Conservation (phyloP, 805 yeast genomes). For the Zygoascus bituminiphila region DNA sequence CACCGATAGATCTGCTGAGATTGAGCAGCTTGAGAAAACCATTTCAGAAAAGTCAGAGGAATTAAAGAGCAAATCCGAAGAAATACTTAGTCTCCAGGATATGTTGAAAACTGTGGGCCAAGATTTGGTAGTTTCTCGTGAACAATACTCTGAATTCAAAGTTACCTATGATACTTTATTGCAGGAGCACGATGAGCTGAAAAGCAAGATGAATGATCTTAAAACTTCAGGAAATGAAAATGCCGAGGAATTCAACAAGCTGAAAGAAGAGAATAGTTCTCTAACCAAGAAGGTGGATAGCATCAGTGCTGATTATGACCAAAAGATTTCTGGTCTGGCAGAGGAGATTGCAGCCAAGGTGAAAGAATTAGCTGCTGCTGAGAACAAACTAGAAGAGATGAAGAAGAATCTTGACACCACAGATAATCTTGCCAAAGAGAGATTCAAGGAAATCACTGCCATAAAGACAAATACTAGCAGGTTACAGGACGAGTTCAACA, state of each 20-base stretch:
- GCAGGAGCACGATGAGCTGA: not conserved
- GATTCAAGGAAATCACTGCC: slow-evolving; percentile 32
- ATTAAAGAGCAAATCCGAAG: slow-evolving; percentile 34
- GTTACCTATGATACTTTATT: slow-evolving; percentile 2
- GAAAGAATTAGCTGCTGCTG: not conserved
- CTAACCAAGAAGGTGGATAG: not conserved
- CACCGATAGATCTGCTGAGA: not conserved
- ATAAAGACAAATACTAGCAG: not conserved
- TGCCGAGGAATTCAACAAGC: not conserved
- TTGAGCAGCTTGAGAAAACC: not conserved
- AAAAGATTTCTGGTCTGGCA: not conserved
- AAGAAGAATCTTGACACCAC: slow-evolving; percentile 20
- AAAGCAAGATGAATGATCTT: not conserved
- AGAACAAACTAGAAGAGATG: not conserved
- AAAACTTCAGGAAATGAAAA: not conserved
- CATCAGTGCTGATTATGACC: not conserved
- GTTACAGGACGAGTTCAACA: slow-evolving; percentile 2
- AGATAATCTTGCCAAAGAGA: slow-evolving; percentile 35
- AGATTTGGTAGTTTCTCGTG: slow-evolving; percentile 5
- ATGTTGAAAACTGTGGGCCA: slow-evolving; percentile 71
- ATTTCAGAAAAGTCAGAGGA: not conserved
- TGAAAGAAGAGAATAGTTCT: not conserved
- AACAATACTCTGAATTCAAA: slow-evolving; percentile 6
- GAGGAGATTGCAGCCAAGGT: not conserved
- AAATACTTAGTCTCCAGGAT: slow-evolving; percentile 62